phyloP scores from a whole-genome alignment of 2,329 filamentous ascomycete genomes.

The Thelonectria discophora region DNA sequence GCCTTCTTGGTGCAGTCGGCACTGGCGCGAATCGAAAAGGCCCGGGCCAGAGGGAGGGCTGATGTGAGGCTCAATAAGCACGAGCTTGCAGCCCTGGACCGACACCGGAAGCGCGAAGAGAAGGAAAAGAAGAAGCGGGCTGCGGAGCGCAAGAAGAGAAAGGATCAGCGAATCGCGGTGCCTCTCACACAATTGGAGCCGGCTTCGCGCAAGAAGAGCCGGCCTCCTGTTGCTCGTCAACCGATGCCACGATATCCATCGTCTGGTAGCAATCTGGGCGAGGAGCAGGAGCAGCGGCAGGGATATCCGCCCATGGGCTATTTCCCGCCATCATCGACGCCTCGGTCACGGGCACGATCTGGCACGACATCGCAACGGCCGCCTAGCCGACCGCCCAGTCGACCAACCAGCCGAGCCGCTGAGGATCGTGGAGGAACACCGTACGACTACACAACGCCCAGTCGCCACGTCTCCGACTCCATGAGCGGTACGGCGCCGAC shows the following conservation, averaged over 20 bases:
- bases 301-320: constrained; percentile 60
- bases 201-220: constrained; percentile 49
- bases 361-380: constrained; percentile 51
- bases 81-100: constrained; percentile 83
- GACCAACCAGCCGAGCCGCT: constrained; percentile 42
- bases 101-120: constrained; percentile 68
- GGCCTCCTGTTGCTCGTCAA: constrained; percentile 31
- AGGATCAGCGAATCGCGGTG: constrained; percentile 60
- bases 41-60: constrained; percentile 76
- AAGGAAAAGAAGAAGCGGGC: constrained; percentile 48
- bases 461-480: constrained; percentile 58
- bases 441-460: constrained; percentile 53
- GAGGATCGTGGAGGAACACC: constrained; percentile 53
- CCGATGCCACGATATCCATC: constrained; percentile 50
- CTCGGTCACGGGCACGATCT: constrained; percentile 54
- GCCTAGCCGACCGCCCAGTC: constrained; percentile 40
- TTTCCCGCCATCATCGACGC: constrained; percentile 57
- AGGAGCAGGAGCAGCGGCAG: constrained; percentile 45
- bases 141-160: constrained; percentile 51
- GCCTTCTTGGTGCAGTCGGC: constrained; percentile 81
- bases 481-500: constrained; percentile 44
- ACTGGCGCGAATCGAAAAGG: constrained; percentile 80
- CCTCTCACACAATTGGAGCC: constrained; percentile 62
- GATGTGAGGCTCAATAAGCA: constrained; percentile 83
- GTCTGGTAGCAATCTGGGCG: constrained; percentile 48